Evolutionary conservation across 495 filamentous ascomycete genomes (phyloP).

Genomic region (Choiromyces venosus): DNA sequence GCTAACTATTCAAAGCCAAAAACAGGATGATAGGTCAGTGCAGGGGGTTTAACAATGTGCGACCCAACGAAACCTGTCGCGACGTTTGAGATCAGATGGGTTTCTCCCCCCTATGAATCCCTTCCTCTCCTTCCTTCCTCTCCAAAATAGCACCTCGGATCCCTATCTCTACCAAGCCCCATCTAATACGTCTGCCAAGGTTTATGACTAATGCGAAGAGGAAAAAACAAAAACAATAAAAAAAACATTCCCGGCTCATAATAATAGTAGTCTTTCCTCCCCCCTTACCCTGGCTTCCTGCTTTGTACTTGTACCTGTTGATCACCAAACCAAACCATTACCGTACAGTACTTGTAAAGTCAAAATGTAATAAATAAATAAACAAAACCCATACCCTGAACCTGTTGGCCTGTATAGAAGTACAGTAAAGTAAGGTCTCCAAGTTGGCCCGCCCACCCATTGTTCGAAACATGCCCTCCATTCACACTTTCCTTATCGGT

Average conservation of each 20-base stretch:
- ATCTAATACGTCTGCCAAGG: not conserved
- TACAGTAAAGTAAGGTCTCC: not conserved
- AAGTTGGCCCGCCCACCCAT: not conserved
- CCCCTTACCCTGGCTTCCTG: not conserved
- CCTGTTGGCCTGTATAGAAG: not conserved
- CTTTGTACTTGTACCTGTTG: no score
- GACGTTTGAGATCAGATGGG: conserved; percentile 3
- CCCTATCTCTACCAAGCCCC: not conserved
- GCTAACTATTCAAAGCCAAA: not conserved
- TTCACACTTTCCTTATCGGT: not conserved
- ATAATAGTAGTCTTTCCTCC: not conserved
- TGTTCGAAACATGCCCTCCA: not conserved
- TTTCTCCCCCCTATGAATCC: not conserved
- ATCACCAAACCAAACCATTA: no score
- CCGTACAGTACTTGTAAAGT: no score
- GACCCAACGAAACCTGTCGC: not conserved
- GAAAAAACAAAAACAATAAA: not conserved
- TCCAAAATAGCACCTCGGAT: not conserved
- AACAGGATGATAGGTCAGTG: not conserved
- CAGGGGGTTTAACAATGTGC: conserved; percentile 1
- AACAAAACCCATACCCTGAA: not conserved
- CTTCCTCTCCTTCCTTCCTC: not conserved
- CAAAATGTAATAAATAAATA: not conserved
- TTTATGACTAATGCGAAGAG: not conserved
- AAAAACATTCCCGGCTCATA: not conserved